Evolutionary conservation across 805 yeast species (phyloP).

Genomic region (Zygotorulaspora sp.): DNA sequence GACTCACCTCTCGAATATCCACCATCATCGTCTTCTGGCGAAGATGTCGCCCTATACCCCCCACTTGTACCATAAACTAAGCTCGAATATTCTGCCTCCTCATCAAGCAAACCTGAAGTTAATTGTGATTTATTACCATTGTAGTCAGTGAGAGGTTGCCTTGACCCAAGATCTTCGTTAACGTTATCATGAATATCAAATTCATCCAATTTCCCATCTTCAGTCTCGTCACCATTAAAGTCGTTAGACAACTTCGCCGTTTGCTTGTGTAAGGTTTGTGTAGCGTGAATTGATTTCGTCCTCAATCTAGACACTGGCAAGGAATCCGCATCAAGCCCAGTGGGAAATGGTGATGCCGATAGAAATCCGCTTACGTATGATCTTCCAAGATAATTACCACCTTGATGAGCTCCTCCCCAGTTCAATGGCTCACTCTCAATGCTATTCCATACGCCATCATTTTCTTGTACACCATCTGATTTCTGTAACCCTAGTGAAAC

Average conservation of each 20-base stretch:
- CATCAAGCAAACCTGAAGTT: conserved; percentile 1
- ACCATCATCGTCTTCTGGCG: conserved; percentile 1
- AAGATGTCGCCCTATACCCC: conserved; percentile 9
- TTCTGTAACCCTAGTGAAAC: conserved; percentile 31
- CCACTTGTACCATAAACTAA: conserved; percentile 9
- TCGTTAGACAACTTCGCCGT: conserved; percentile 34
- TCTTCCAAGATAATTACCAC: conserved; percentile 26
- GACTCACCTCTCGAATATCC: conserved; percentile 1
- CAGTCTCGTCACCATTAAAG: conserved; percentile 22
- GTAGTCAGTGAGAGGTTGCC: not conserved
- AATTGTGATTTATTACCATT: not conserved
- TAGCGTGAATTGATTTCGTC: conserved; percentile 25
- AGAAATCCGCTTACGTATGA: conserved; percentile 30
- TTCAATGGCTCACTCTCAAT: conserved; percentile 5
- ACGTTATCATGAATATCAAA: conserved; percentile 11
- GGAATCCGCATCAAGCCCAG: conserved; percentile 8
- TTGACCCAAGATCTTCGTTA: not conserved
- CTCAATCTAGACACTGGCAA: conserved; percentile 16
- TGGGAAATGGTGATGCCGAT: conserved; percentile 19
- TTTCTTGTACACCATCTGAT: conserved; percentile 9
- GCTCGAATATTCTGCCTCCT: conserved; percentile 8
- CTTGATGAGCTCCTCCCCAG: conserved; percentile 9
- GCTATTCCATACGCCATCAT: conserved; percentile 2
- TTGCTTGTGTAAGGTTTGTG: conserved; percentile 30
- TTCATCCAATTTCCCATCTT: conserved; percentile 14